phyloP scores from a whole-genome alignment of 345 rosid species.

The Tarenaya hassleriana region DNA sequence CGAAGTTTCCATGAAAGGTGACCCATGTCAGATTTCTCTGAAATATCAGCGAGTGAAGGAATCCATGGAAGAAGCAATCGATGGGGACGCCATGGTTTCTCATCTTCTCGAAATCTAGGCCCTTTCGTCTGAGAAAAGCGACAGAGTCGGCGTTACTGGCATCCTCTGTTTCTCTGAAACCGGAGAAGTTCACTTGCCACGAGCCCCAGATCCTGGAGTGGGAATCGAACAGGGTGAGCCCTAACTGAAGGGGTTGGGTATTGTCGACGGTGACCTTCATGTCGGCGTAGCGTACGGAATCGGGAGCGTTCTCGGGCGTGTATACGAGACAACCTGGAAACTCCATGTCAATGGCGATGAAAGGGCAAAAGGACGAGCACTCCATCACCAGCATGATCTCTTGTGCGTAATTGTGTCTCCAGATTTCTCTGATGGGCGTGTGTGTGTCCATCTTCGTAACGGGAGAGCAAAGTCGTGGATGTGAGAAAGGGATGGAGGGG shows the following conservation, averaged over 20 bases:
- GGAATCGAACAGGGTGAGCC: neutral
- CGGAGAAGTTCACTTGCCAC: slow-evolving; percentile 16
- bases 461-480: too few relatives aligned
- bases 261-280: slow-evolving; percentile 4
- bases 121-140: slow-evolving; percentile 10
- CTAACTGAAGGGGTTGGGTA: slow-evolving; percentile 15
- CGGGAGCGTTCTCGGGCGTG: neutral
- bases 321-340: slow-evolving; percentile 11
- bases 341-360: slow-evolving; percentile 13
- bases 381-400: neutral
- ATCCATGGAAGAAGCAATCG: neutral
- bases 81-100: neutral
- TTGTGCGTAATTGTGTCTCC: neutral
- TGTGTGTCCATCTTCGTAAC: too few relatives aligned
- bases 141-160: neutral
- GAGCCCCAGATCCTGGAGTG: neutral
- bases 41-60: neutral
- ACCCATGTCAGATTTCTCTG: slow-evolving; percentile 6
- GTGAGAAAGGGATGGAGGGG: too few relatives aligned
- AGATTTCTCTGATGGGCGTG: neutral
- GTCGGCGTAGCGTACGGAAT: neutral
- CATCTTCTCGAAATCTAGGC: slow-evolving; percentile 4
- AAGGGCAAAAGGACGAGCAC: neutral
- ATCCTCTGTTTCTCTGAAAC: slow-evolving; percentile 2
- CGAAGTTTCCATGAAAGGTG: slow-evolving; percentile 11